A percentile compares a stretch with the other conserved stretches of the same genome.
Evolutionary conservation across 306 rosid species (phyloP).

Genomic region (Argentina anserina): DNA sequence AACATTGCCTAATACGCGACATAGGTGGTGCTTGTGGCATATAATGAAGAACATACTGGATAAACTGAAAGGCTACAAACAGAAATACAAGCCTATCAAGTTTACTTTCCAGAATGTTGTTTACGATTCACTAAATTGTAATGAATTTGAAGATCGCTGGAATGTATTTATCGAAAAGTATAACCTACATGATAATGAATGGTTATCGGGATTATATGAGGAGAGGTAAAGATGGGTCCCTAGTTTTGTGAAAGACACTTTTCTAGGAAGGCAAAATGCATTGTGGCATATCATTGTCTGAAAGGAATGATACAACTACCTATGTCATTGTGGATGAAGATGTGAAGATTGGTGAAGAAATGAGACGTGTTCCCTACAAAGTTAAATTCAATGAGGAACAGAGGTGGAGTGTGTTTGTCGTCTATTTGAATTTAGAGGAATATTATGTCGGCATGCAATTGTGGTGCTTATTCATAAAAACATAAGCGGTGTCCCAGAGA

Average conservation of each 20-base stretch:
- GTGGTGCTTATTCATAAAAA: neutral
- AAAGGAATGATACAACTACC: too few relatives aligned
- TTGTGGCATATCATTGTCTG: neutral
- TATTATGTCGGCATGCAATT: slow-evolving; percentile 2
- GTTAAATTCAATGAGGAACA: neutral
- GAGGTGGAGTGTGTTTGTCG: neutral
- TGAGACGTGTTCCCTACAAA: neutral
- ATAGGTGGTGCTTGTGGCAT: neutral
- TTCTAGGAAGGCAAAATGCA: neutral
- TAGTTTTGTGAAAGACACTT: slow-evolving; percentile 21
- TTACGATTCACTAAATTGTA: slow-evolving; percentile 12
- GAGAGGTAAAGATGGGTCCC: slow-evolving; percentile 24
- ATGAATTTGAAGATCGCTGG: slow-evolving; percentile 25
- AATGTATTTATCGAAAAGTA: neutral
- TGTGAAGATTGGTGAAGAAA: neutral
- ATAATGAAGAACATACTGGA: neutral
- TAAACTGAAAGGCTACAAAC: neutral
- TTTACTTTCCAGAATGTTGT: neutral
- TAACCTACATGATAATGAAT: neutral
- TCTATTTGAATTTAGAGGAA: slow-evolving; percentile 7
- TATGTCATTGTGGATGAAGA: neutral
- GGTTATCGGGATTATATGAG: slow-evolving; percentile 15
- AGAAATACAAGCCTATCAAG: slow-evolving; percentile 17
- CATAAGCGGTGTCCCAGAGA: neutral
- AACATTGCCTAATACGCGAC: neutral